Evolutionary conservation across 2,329 filamentous ascomycete genomes (phyloP), one percentile per base, ranked within the genome.

Genomic region (Pseudocercospora crystallina): DNA sequence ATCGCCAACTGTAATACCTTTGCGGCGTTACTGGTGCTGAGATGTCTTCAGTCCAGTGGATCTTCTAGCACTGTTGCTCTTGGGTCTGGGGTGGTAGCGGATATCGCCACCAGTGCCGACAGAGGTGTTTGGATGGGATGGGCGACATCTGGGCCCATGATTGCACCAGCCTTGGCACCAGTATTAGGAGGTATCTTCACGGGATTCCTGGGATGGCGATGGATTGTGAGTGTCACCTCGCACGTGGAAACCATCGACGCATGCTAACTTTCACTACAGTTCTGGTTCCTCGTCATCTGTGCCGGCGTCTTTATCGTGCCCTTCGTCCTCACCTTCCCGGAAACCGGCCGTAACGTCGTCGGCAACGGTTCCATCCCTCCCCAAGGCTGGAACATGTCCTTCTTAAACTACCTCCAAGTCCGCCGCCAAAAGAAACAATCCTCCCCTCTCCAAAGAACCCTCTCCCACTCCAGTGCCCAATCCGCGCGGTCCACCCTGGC

Each of bases 251-350:
- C 20, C 20, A 26, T 26, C 20, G 7, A 26, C 20, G 3, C 20
- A 26, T 26, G 20, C 20, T 26, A 26, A 26, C 7, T 7, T 26
- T 7, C 7, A 26, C 20, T 26, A 26, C 20, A 26, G 61, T 58
- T 77, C 57, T 76, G 75, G 73, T 75, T 76, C 49, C 60, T 67
- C 11, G 48, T 59, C 26, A 75, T 76, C 48, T 62, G 72, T 42
- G 65, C 70, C 3, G 64, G 64, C 5, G 56, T 56, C 5, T 59
- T 63, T 38, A 43, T 66, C 59, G 47, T 68, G 3, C 51, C 61
- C 10, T 59, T 67, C 30, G 17, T 63, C 7, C 49, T 65, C 14
- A 51, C 59, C 10, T 61, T 68, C 17, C 66, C 67, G n/a, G 67
- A 75, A 47, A 74, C 72, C 3, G 61, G 68, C 11, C 67, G 72